phyloP scores from a whole-genome alignment of 1,284 basidiomycete genomes.

The Naganishia sp. region DNA sequence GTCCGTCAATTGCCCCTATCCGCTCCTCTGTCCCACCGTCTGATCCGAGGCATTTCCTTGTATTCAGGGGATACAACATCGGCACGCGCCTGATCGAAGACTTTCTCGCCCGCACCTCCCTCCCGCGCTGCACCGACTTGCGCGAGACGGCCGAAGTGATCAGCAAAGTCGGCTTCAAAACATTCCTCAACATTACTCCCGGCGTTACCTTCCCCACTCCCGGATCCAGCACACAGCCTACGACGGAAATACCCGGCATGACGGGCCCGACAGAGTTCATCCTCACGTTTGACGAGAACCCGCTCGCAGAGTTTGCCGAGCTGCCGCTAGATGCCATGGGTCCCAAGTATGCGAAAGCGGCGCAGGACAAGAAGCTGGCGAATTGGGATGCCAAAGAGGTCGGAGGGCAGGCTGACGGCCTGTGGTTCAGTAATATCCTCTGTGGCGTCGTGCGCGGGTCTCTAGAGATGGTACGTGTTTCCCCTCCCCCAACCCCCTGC shows the following conservation, averaged over 20 bases:
- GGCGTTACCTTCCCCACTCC: conserved; percentile 67
- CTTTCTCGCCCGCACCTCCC: conserved; percentile 84
- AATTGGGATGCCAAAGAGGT: conserved; percentile 21
- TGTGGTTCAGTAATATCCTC: conserved; percentile 96
- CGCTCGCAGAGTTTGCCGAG: conserved; percentile 94
- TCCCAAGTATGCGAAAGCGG: conserved; percentile 21
- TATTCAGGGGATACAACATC: conserved; percentile 92
- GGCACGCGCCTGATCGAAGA: conserved; percentile 96
- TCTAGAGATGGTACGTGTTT: conserved; percentile 83
- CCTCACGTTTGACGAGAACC: conserved; percentile 91
- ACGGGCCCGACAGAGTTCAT: conserved; percentile 63
- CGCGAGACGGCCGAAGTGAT: conserved; percentile 91
- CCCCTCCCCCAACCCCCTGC: background rate
- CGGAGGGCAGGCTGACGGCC: conserved; percentile 65
- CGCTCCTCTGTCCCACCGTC: background rate
- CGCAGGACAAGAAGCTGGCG: conserved; percentile 18
- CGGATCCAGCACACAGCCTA: conserved; percentile 46
- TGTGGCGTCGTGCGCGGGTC: conserved; percentile 92
- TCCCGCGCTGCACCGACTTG: conserved; percentile 86
- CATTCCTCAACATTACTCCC: conserved; percentile 92
- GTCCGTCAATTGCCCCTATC: conserved; percentile 45
- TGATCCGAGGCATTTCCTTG: conserved; percentile 45
- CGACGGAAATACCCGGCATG: conserved; percentile 27
- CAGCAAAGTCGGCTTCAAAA: conserved; percentile 97
- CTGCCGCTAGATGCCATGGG: conserved; percentile 82